A percentile compares a stretch with the other conserved stretches of the same genome.
Conservation (phyloP, 768 basidiomycete genomes). For the Piloderma croceum region DNA sequence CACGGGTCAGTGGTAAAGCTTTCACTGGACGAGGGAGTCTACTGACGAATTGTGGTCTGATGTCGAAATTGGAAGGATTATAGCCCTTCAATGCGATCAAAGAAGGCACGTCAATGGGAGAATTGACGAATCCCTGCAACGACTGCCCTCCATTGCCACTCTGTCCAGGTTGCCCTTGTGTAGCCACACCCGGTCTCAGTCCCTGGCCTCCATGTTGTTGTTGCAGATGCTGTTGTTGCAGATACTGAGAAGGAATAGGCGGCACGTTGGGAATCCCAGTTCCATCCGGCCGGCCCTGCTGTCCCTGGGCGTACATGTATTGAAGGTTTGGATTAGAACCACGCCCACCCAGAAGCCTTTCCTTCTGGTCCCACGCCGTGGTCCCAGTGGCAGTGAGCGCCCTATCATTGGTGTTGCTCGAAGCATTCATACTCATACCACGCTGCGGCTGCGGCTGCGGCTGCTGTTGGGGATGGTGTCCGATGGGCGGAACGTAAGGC, state of each 20-base stretch:
- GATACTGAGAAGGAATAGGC: slow-evolving; percentile 66
- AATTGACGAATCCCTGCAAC: slow-evolving; percentile 43
- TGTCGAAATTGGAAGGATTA: slow-evolving; percentile 82
- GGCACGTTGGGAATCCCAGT: slow-evolving; percentile 58
- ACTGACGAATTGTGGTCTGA: slow-evolving; percentile 70
- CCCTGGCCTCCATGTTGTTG: slow-evolving; percentile 31
- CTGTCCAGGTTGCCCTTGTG: slow-evolving; percentile 23
- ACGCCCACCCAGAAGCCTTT: slow-evolving; percentile 49
- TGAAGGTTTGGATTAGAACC: slow-evolving; percentile 68
- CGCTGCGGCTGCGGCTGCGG: slow-evolving; percentile 34
- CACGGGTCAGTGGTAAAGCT: slow-evolving; percentile 4
- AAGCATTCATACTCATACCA: slow-evolving; percentile 16
- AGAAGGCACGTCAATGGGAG: slow-evolving; percentile 82
- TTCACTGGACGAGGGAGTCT: slow-evolving; percentile 3
- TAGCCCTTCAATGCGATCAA: slow-evolving; percentile 86
- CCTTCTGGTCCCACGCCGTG: slow-evolving; percentile 61
- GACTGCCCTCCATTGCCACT: slow-evolving; percentile 34
- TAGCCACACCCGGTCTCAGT: slow-evolving; percentile 33
- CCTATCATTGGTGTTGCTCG: slow-evolving; percentile 28
- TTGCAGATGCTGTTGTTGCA: slow-evolving; percentile 54
- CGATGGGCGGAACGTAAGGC: slow-evolving; percentile 39
- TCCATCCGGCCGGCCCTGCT: slow-evolving; percentile 29
- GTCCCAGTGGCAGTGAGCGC: slow-evolving; percentile 32
- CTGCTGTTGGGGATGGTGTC: slow-evolving; percentile 31
- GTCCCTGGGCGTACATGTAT: slow-evolving; percentile 44